Evolutionary conservation across 345 rosid genomes (phyloP), one percentile per base, ranked within the genome.

Genomic region (Populus euphratica): DNA sequence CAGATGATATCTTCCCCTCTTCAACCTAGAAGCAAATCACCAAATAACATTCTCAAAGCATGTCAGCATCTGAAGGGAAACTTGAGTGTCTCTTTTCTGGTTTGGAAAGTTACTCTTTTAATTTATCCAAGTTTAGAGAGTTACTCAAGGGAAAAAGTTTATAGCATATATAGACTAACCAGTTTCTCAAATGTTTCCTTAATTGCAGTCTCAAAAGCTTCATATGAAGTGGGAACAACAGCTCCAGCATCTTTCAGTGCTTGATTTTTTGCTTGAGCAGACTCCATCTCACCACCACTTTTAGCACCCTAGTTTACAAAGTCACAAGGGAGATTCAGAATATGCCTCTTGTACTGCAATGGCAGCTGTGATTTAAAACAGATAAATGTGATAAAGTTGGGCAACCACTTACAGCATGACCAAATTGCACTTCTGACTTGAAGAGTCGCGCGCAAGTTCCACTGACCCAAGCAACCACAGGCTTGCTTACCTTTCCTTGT

Each of bases 381-480:
- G 41, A 50, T 47, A 77, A 43, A n/a, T 25, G 64, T 50, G 54
- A 49, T 71, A 69, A 59, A 74, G 73, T 47, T 70, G 74, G 73
- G 76, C 20, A 59, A 72, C 61, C 72, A 86, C 99, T 91, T 88
- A 96, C 99, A 73, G 99, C 99, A 81, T 93, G 99, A 82, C 99
- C 99, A 85, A 96, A 93, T 77, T 96, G 98, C 56, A 96, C 98
- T 93, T 93, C 96, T 49, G 97, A 95, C 81, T 95, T 95, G 85
- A 95, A 95, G 81, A 95, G 98, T 5, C 87, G 86, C 73, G 99
- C 99, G 85, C 98, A 95, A 70, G 99, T 95, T 84, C 98, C 94
- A 69, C 99, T 95, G 87, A 92, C 99, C 99, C 98, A 93, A 73
- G 98, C 96, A 88, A 95, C 98, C 80, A 93, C 96, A 31, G 98